Conservation (phyloP, 2,329 filamentous ascomycete genomes). For the Neobulgaria alba region DNA sequence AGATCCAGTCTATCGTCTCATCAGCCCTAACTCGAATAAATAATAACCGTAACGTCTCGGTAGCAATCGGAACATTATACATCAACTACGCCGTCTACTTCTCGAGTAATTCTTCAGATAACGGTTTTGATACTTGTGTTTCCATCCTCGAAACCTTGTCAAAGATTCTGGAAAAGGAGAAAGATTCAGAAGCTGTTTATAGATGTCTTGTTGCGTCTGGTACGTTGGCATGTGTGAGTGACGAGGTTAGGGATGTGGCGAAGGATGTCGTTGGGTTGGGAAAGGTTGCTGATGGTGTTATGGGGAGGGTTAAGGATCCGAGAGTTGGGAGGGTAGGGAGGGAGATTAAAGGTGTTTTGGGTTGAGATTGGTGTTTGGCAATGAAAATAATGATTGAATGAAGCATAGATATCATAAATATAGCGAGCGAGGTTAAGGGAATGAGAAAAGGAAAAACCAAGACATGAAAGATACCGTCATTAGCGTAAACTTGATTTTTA, state of each 20-base stretch:
- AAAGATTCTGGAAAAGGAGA: slow-evolving; percentile 54
- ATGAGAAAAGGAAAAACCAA: no score
- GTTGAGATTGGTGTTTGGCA: slow-evolving; percentile 3
- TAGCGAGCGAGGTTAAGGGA: no score
- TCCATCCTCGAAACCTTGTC: slow-evolving; percentile 50
- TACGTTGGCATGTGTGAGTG: slow-evolving; percentile 56
- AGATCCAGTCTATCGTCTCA: slow-evolving; percentile 40
- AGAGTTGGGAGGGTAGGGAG: slow-evolving; percentile 49
- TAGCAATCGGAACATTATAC: slow-evolving; percentile 72
- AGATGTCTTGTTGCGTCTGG: slow-evolving; percentile 75
- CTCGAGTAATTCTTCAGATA: slow-evolving; percentile 22
- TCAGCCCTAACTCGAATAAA: slow-evolving; percentile 50
- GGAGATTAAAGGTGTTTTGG: slow-evolving; percentile 39
- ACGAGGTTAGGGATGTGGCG: slow-evolving; percentile 47
- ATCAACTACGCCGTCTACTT: slow-evolving; percentile 80
- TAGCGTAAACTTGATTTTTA: no score
- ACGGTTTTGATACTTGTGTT: slow-evolving; percentile 33
- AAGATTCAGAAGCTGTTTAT: slow-evolving; percentile 76
- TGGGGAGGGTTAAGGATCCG: slow-evolving; percentile 47
- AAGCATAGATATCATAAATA: no score
- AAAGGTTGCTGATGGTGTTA: slow-evolving; percentile 37
- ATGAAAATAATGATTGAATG: no score
- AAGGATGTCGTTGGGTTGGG: slow-evolving; percentile 47
- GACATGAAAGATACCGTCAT: no score
- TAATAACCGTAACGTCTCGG: slow-evolving; percentile 70